Conservation (phyloP, 148 eudicot species). For the Rhododendron mucronatum region DNA sequence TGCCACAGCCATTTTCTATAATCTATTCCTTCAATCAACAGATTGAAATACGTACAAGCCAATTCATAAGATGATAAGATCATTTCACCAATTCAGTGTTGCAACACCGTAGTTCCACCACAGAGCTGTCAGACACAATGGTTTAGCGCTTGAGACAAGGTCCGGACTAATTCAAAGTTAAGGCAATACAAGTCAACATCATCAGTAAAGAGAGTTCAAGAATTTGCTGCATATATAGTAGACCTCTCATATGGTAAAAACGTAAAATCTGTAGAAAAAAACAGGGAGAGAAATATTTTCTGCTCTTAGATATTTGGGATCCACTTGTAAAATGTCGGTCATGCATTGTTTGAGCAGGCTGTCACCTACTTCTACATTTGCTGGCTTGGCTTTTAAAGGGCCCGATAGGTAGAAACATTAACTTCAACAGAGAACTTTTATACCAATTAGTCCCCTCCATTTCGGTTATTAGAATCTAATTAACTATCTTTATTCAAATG, state of each 20-base stretch:
- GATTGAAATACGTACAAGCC: background rate
- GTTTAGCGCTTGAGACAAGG: background rate
- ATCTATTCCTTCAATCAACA: background rate
- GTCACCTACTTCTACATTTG: constrained; percentile 19
- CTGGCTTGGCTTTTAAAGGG: constrained; percentile 23
- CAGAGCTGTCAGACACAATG: background rate
- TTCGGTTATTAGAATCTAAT: no score
- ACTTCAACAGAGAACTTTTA: no score
- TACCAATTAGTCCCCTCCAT: no score
- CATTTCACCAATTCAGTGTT: background rate
- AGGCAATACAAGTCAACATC: background rate
- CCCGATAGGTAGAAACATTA: no score
- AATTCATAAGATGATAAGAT: background rate
- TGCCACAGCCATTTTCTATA: background rate
- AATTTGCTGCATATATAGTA: background rate
- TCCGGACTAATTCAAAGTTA: background rate
- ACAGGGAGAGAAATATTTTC: constrained; percentile 27
- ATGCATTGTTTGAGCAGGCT: constrained; percentile 26
- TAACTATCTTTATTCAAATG: no score
- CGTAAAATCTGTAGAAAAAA: background rate
- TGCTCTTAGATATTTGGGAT: constrained; percentile 79
- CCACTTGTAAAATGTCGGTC: constrained; percentile 63
- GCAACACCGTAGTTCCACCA: background rate
- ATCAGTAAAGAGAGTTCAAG: background rate
- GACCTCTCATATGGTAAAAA: background rate